Base-by-base conservation (phyloP, 805 yeast species). In the Naumovozyma castellii region DNA sequence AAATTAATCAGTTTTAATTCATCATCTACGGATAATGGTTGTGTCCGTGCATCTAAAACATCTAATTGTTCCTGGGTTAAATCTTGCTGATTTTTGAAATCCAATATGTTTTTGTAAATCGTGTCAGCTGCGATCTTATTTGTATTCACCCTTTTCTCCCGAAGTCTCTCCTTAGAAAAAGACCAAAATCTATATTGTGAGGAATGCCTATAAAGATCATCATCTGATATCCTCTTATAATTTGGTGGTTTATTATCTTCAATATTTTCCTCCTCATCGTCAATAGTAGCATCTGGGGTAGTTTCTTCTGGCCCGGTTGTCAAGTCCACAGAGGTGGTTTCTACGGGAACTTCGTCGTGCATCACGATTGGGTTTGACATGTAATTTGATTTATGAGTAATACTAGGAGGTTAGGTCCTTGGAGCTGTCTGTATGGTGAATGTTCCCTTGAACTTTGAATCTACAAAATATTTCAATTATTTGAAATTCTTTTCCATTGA, bases 151-250 rank as follows among this genome's bases (percentile, higher is more conserved):
- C 84, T 65, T 28, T 66, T 60, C 20, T 69, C 67, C 3, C 59
- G 62, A n/a, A 90, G 66, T 41, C 72, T 73, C 1, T 73, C 73
- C 15, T 57, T 54, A 0, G 86, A 77, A 59, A 75, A 90, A 1
- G 97, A 87, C 98, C 98, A 90, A 8, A 76, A 41, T 38, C 81
- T 67, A 57, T 72, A 90, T 64, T 90, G 98, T 1, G 92, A 73
- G 3, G 95, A 84, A 25, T 87, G 72, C 34, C 97, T 73, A 61
- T 85, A 90, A 31, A 92, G 65, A 47, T 92, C 98, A 59, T 92
- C 97, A 51, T 77, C 83, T 1, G 86, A 66, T 5, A 83, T 70
- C 39, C 70, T 59, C 34, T 57, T 56, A 40, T 50, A 47, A 16
- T 43, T 37, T 10, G 48, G 45, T 34, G 50, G 52, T 29, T 53